phyloP scores from a whole-genome alignment of 768 basidiomycete species.

The Lactarius pseudohatsudake region DNA sequence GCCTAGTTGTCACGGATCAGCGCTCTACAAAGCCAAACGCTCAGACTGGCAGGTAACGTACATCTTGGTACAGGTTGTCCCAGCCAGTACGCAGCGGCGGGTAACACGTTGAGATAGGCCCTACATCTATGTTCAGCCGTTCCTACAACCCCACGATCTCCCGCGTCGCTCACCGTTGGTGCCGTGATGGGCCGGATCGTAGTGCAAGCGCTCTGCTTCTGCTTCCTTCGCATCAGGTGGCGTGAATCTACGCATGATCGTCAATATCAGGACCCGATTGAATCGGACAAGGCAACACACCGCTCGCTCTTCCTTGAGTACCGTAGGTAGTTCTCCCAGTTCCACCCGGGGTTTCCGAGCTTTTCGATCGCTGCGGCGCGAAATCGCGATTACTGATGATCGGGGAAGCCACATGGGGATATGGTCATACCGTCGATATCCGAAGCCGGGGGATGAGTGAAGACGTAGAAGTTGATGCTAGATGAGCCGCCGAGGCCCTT shows the following conservation, averaged over 20 bases:
- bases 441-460: slow-evolving; percentile 28
- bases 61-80: slow-evolving; percentile 23
- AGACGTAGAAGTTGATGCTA: slow-evolving; percentile 29
- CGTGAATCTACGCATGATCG: background rate
- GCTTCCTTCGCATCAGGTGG: slow-evolving; percentile 15
- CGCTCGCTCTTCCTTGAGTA: slow-evolving; percentile 30
- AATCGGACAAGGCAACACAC: background rate
- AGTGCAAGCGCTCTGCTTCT: slow-evolving; percentile 11
- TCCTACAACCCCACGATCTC: background rate
- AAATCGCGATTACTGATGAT: background rate
- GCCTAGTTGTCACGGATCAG: slow-evolving; percentile 15
- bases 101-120: slow-evolving; percentile 16
- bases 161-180: slow-evolving; percentile 8
- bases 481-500: slow-evolving; percentile 30
- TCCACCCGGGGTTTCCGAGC: slow-evolving; percentile 35
- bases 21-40: too few species aligned
- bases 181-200: slow-evolving; percentile 18
- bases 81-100: slow-evolving; percentile 15
- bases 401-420: too few species aligned
- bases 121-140: background rate
- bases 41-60: background rate
- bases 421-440: slow-evolving; percentile 29
- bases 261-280: background rate
- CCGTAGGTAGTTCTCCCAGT: slow-evolving; percentile 30
- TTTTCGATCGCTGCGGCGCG: slow-evolving; percentile 25